Conservation (phyloP, 1,284 basidiomycete species). For the Volvariella volvacea region DNA sequence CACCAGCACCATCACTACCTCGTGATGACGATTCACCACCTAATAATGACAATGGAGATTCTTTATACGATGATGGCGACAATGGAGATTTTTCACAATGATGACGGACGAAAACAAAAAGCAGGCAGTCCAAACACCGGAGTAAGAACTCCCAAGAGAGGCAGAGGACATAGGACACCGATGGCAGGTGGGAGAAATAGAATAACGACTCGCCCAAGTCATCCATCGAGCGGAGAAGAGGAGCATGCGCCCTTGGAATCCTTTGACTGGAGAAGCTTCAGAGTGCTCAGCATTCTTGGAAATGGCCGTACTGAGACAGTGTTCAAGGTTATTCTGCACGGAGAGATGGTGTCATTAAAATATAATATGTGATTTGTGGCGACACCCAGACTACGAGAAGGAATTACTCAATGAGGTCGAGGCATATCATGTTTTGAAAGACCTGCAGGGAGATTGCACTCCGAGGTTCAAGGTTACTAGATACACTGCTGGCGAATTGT, state of each 20-base stretch:
- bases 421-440: neutral
- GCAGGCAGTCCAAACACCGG: neutral
- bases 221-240: too few relatives aligned
- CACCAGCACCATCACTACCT: slow-evolving; percentile 1
- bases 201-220: neutral
- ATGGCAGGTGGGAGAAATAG: neutral
- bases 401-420: slow-evolving; percentile 1
- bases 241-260: too few relatives aligned
- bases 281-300: slow-evolving; percentile 1
- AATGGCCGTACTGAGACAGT: neutral
- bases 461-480: too few relatives aligned
- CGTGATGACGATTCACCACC: too few relatives aligned
- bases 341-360: neutral
- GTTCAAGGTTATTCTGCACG: neutral
- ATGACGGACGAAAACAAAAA: neutral
- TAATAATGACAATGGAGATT: neutral
- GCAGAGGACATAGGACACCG: neutral
- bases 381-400: slow-evolving; percentile 1
- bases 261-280: neutral
- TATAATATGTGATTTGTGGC: slow-evolving; percentile 1
- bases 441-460: neutral
- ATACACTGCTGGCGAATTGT: too few relatives aligned
- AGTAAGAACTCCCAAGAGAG: neutral
- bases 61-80: neutral
- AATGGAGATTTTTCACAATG: neutral